These are phyloP conservation scores for Martiniozyma asiatica DNA, from an alignment of 1,139 yeast genomes.

Conservation along the genomic window DNA sequence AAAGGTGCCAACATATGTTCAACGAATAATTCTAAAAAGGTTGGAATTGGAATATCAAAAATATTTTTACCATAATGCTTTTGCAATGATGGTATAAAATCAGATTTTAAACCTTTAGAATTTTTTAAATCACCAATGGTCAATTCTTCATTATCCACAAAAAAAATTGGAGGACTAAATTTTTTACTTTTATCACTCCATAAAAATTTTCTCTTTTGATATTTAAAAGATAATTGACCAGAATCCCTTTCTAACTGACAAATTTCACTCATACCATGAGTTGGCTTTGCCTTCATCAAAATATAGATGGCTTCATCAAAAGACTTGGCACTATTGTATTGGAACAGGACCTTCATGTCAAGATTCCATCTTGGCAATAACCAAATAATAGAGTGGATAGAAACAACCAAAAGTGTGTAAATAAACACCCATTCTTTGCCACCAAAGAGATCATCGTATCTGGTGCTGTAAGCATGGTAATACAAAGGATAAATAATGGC, in stretches of 20 bases:
- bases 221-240: constrained; percentile 60
- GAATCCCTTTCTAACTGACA: constrained; percentile 47
- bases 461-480: constrained; percentile 48
- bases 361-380: constrained; percentile 95
- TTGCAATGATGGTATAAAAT: constrained; percentile 32
- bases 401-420: constrained; percentile 58
- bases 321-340: constrained; percentile 31
- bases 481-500: constrained; percentile 68
- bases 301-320: constrained; percentile 59
- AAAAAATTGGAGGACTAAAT: constrained; percentile 75
- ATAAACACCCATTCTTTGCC: constrained; percentile 83
- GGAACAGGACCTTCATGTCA: constrained; percentile 57
- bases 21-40: constrained; percentile 79
- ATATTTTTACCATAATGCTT: constrained; percentile 73
- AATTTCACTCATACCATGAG: constrained; percentile 78
- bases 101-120: constrained; percentile 41
- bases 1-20: constrained; percentile 99
- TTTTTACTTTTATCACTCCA: constrained; percentile 40
- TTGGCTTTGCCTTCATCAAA: constrained; percentile 70
- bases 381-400: constrained; percentile 67
- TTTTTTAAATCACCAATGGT: constrained; percentile 47
- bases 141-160: constrained; percentile 51
- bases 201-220: constrained; percentile 87
- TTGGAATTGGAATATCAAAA: constrained; percentile 92
- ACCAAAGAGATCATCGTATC: constrained; percentile 70